Conservation (phyloP, 2,329 filamentous ascomycete species). For the Alternaria angustiovoidea region DNA sequence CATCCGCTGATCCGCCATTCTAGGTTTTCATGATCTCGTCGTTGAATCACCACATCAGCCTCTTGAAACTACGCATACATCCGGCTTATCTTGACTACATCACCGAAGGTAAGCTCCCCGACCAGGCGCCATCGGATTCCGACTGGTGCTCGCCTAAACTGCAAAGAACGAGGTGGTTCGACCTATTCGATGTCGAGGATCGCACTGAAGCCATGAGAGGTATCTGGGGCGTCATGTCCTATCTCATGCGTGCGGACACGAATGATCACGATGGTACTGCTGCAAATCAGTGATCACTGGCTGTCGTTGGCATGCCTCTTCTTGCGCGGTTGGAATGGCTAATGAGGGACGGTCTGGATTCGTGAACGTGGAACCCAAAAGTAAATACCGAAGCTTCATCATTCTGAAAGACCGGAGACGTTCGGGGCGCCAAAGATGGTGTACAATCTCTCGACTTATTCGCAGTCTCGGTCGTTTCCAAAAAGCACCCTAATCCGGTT, state of each 20-base stretch:
- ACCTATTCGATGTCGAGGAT: constrained; percentile 63
- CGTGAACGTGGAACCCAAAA: not conserved
- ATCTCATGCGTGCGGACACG: constrained; percentile 52
- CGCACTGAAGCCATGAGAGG: constrained; percentile 64
- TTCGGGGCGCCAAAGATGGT: not conserved
- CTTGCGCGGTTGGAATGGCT: not conserved
- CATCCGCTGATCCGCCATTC: constrained; percentile 18
- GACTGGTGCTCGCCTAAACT: constrained; percentile 62
- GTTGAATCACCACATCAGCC: constrained; percentile 68
- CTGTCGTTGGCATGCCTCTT: not conserved
- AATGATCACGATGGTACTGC: constrained; percentile 7
- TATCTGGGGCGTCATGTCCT: constrained; percentile 66
- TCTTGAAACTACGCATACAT: constrained; percentile 67
- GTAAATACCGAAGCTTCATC: not conserved
- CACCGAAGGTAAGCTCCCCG: constrained; percentile 52
- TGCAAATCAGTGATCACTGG: constrained; percentile 10
- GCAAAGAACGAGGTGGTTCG: constrained; percentile 66
- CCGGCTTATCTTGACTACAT: constrained; percentile 64
- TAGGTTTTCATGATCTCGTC: constrained; percentile 70
- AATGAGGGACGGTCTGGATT: not conserved
- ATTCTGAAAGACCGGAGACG: not conserved
- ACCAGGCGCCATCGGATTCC: constrained; percentile 33
- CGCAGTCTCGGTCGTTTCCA: not conserved
- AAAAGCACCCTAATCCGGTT: not conserved
- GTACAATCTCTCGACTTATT: constrained; percentile 5